Evolutionary conservation across 2,329 filamentous ascomycete species (phyloP).

Genomic region (Phaeosphaeriaceae sp.): DNA sequence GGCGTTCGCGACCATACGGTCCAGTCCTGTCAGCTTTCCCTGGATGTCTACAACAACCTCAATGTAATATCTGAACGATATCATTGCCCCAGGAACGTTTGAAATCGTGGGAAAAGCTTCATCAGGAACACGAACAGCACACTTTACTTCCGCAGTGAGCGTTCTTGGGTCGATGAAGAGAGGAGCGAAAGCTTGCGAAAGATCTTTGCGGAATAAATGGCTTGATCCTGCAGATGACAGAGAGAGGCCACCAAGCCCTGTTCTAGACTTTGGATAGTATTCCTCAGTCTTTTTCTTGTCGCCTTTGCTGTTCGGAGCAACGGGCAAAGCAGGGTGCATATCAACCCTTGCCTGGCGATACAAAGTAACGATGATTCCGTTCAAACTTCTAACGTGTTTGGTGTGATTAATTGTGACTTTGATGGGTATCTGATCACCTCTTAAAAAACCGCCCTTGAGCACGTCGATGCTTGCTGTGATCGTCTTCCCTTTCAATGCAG

Average conservation of each 20-base stretch:
- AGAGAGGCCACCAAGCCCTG: constrained; percentile 84
- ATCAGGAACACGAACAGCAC: constrained; percentile 85
- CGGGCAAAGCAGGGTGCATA: constrained; percentile 71
- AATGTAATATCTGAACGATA: constrained; percentile 92
- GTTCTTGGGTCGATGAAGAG: constrained; percentile 85
- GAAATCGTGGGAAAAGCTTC: constrained; percentile 92
- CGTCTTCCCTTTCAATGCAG: constrained; percentile 70
- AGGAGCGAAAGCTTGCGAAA: constrained; percentile 87
- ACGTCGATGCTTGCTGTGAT: constrained; percentile 89
- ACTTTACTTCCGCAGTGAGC: constrained; percentile 79
- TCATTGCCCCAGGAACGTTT: constrained; percentile 89
- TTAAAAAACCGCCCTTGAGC: constrained; percentile 80
- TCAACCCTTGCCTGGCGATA: constrained; percentile 93
- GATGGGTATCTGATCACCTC: constrained; percentile 83
- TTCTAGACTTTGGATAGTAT: constrained; percentile 85
- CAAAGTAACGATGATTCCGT: constrained; percentile 90
- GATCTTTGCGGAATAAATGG: constrained; percentile 93
- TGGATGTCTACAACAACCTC: constrained; percentile 94
- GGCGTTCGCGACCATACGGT: constrained; percentile 67
- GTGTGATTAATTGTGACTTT: constrained; percentile 86
- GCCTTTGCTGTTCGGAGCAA: constrained; percentile 69
- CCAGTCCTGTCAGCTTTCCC: constrained; percentile 80
- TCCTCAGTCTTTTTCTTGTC: constrained; percentile 79
- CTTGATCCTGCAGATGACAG: constrained; percentile 85
- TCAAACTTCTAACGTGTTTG: constrained; percentile 87